Base-by-base conservation (phyloP, 2,329 filamentous ascomycete species). In the Aspergillus sojae region DNA sequence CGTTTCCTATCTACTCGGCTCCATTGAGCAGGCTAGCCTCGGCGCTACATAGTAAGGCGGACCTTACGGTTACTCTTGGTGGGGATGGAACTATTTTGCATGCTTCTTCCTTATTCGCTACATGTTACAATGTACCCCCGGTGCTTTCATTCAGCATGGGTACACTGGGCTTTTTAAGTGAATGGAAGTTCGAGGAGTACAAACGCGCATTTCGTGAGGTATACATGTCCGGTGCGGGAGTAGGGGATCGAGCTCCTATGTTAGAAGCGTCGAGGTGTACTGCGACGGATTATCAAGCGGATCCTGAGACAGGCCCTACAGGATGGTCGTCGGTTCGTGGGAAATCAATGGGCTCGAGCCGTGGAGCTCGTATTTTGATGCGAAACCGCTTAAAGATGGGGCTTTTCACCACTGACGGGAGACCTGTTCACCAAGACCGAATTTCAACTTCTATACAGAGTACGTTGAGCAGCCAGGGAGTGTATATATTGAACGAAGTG, bases 61-160 rank as follows among this genome's bases (percentile, higher is more conserved):
- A 99, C 73, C 83, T 97, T 63, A 90, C 94, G 26, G 89, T 92
- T 50, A 98, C 95, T 0, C 88, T 99, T 57, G 95, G 95, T 59
- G 95, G 95, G 48, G 95, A 99, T 77, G 93, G 93, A 65, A 97
- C 93, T 2, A 94, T 97, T 60, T 79, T 97, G 54, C 91, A 92
- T 64, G 93, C 93, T 0, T 91, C 92, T 2, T 94, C 91, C 60
- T 85, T 97, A 5, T 98, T 96, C 80, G 93, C 93, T 63, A 90
- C 92, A 43, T 89, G 91, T 52, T 84, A 86, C 2, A 88, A 88
- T 50, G 94, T 99, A 0, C 95, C 95, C 0, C 95, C 95, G 0
- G 91, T 99, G 39, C 83, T 99, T 9, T 93, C 92, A 1, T 99
- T 99, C 75, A 96, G 93, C 75, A 97, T 99, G 92, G 95, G 95